Evolutionary conservation across 169 alveolate genomes (phyloP).

Genomic region (Plasmodium chabaudi): DNA sequence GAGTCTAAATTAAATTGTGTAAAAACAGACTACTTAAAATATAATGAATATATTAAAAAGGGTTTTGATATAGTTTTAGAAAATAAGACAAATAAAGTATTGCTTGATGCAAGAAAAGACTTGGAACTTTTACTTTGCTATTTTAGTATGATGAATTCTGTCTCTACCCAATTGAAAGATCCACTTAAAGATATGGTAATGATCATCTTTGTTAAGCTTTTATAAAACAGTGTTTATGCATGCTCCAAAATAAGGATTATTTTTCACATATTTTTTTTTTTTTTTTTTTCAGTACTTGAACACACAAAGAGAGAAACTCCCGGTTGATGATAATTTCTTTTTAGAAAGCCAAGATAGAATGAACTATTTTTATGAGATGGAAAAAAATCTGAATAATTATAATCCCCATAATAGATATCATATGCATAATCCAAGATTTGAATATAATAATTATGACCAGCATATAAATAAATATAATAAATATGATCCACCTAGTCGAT

Average conservation of each 20-base stretch:
- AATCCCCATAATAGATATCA: background rate
- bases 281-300: slow-evolving; percentile 34
- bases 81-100: slow-evolving; percentile 65
- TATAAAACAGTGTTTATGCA: background rate
- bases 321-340: slow-evolving; percentile 55
- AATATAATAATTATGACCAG: background rate
- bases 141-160: slow-evolving; percentile 73
- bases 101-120: slow-evolving; percentile 72
- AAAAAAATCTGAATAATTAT: slow-evolving; percentile 6
- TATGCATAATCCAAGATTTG: background rate
- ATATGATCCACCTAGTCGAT: no score
- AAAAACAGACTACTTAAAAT: slow-evolving; percentile 42
- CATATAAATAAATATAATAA: no score
- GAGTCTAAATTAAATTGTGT: slow-evolving; percentile 61
- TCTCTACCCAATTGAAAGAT: slow-evolving; percentile 51
- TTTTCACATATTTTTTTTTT: background rate
- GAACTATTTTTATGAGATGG: slow-evolving; percentile 47
- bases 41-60: slow-evolving; percentile 57
- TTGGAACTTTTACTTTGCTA: slow-evolving; percentile 55
- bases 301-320: slow-evolving; percentile 8
- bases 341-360: slow-evolving; percentile 65
- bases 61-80: slow-evolving; percentile 61
- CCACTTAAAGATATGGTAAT: slow-evolving; percentile 67
- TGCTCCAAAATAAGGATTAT: no score
- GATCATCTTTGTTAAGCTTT: background rate